phyloP scores from a whole-genome alignment of 768 basidiomycete species.

The Asterophora parasitica region DNA sequence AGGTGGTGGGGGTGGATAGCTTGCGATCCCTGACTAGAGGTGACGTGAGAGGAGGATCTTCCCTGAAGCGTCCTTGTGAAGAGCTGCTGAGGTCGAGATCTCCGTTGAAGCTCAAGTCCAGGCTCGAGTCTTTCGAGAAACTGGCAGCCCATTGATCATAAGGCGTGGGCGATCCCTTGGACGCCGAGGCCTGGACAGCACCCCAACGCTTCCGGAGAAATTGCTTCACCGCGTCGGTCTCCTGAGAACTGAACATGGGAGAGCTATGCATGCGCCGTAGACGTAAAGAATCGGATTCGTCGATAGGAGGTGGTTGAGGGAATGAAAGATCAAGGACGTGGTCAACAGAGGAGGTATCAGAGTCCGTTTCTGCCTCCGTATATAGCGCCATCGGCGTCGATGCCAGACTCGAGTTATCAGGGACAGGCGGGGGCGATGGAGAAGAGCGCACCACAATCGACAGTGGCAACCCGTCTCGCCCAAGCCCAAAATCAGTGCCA shows the following conservation, averaged over 20 bases:
- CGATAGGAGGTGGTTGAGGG: constrained; percentile 39
- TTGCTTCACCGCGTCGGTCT: constrained; percentile 21
- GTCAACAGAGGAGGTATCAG: constrained; percentile 32
- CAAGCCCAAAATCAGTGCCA: constrained; percentile 28
- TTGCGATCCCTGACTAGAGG: neutral
- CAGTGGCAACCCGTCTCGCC: constrained; percentile 8
- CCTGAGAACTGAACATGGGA: constrained; percentile 32
- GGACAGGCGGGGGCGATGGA: constrained; percentile 5
- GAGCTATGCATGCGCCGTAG: constrained; percentile 41
- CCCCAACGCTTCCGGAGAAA: constrained; percentile 21
- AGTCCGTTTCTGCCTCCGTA: constrained; percentile 25
- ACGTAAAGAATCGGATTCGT: constrained; percentile 28
- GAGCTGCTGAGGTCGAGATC: neutral
- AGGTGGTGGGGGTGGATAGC: neutral
- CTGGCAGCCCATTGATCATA: constrained; percentile 3
- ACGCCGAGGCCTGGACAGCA: neutral
- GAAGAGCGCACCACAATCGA: constrained; percentile 9
- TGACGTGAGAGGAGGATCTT: neutral
- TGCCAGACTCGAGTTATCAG: constrained; percentile 18
- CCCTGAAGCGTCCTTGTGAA: neutral
- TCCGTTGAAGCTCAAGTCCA: neutral
- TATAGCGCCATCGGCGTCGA: constrained; percentile 27
- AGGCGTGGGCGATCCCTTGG: neutral
- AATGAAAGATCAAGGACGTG: constrained; percentile 36
- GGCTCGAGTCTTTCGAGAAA: constrained; percentile 3